Percentiles rank a stretch among this genome's conserved stretches.
Evolutionary conservation across 495 filamentous ascomycete genomes (phyloP).

Genomic region (Jackrogersella minutella): DNA sequence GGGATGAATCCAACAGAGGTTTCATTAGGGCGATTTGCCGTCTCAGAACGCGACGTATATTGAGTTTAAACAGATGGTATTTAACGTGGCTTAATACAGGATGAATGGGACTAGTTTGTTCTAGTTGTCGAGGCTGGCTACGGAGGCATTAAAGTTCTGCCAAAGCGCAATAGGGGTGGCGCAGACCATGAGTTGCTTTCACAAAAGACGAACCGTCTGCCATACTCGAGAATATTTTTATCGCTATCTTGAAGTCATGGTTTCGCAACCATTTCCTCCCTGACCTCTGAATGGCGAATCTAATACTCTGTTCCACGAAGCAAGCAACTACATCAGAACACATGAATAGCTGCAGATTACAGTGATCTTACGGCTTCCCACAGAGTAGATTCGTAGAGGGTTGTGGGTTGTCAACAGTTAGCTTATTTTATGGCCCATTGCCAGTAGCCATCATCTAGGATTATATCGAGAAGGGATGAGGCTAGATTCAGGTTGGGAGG

Average conservation of each 20-base stretch:
- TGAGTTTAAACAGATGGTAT: background rate
- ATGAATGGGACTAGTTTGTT: background rate
- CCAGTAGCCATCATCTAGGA: background rate
- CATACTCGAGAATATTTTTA: background rate
- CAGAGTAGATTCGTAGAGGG: background rate
- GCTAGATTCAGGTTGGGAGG: background rate
- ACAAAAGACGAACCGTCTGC: background rate
- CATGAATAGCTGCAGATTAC: background rate
- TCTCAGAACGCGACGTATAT: background rate
- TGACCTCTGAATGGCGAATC: background rate
- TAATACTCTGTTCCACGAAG: background rate
- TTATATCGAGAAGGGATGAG: background rate
- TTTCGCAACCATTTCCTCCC: background rate
- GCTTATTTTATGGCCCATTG: background rate
- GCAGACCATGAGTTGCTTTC: background rate
- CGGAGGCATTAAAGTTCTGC: background rate
- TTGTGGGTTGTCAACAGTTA: background rate
- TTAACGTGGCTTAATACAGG: background rate
- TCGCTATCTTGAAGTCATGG: background rate
- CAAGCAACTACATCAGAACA: background rate
- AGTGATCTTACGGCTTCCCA: background rate
- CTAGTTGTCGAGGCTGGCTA: background rate
- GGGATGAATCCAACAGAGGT: background rate
- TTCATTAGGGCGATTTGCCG: background rate
- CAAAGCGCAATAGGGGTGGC: background rate